A percentile compares a stretch with the other conserved stretches of the same genome.
phyloP scores from a whole-genome alignment of 1,284 basidiomycete genomes.

The Thelephora terrestris region DNA sequence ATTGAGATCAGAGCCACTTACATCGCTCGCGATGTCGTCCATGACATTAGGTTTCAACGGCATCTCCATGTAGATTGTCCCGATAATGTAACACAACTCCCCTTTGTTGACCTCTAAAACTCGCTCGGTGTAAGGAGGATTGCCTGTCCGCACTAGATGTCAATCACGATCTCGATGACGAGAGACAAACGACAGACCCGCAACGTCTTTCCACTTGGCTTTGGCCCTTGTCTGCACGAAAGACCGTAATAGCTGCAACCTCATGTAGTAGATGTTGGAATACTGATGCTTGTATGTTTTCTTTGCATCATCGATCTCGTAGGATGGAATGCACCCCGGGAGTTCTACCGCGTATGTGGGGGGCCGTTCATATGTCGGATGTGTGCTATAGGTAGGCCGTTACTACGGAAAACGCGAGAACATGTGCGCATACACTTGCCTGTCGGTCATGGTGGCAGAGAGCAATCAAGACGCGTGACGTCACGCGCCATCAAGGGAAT shows the following conservation, averaged over 20 bases:
- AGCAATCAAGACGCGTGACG: no score
- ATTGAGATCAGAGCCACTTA: slow-evolving; percentile 29
- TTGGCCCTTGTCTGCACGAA: slow-evolving; percentile 57
- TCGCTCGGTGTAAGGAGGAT: slow-evolving; percentile 68
- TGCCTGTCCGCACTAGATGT: slow-evolving; percentile 31
- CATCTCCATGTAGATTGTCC: slow-evolving; percentile 98
- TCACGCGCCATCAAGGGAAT: no score
- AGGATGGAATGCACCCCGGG: slow-evolving; percentile 37
- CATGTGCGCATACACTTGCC: no score
- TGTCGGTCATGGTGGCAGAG: no score
- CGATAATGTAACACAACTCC: slow-evolving; percentile 82
- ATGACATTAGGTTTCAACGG: slow-evolving; percentile 95
- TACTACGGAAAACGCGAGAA: no score
- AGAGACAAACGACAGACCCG: slow-evolving; percentile 34
- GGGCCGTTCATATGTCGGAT: no score
- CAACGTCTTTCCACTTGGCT: slow-evolving; percentile 54
- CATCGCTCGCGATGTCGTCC: slow-evolving; percentile 89
- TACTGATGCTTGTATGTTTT: slow-evolving; percentile 83
- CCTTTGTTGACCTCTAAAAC: slow-evolving; percentile 86
- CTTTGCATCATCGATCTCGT: slow-evolving; percentile 41
- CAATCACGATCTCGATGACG: background rate
- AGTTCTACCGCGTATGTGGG: no score
- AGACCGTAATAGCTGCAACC: slow-evolving; percentile 56
- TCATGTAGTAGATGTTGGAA: slow-evolving; percentile 85
- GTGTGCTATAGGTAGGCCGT: no score